Evolutionary conservation across 768 basidiomycete species (phyloP).

Genomic region (Suillus fuscotomentosus): DNA sequence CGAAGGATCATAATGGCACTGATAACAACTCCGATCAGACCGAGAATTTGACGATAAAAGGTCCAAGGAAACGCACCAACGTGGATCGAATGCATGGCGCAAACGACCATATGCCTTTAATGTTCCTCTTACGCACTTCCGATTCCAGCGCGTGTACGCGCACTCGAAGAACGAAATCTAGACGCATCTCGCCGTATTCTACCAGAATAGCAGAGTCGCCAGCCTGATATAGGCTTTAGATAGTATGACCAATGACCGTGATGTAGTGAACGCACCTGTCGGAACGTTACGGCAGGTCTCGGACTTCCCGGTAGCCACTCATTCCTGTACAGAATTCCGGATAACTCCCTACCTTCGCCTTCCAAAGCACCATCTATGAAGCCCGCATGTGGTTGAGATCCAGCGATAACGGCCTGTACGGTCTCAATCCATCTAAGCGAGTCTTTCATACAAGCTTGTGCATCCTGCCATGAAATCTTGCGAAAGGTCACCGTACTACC

Average conservation of each 20-base stretch:
- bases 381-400: neutral
- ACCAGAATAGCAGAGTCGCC: conserved; percentile 64
- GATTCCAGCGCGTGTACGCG: conserved; percentile 57
- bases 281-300: conserved; percentile 42
- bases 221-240: conserved; percentile 35
- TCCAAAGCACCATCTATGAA: neutral
- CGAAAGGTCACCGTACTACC: conserved; percentile 54
- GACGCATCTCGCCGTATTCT: conserved; percentile 56
- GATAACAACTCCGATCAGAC: neutral
- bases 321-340: conserved; percentile 14
- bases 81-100: conserved; percentile 57
- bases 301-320: conserved; percentile 7
- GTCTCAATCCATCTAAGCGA: conserved; percentile 31
- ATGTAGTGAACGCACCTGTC: conserved; percentile 42
- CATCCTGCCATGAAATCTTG: conserved; percentile 43
- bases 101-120: conserved; percentile 39
- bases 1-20: conserved; percentile 51
- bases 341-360: neutral
- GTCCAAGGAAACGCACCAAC: conserved; percentile 45
- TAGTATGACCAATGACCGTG: neutral
- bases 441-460: conserved; percentile 27
- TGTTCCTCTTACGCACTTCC: conserved; percentile 29
- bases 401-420: conserved; percentile 13
- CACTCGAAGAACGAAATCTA: conserved; percentile 54
- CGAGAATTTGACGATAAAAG: neutral